A percentile compares a stretch with the other conserved stretches of the same genome.
These are phyloP conservation scores for Trametes gibbosa DNA, from an alignment of 768 basidiomycete species.

Conservation along the genomic window DNA sequence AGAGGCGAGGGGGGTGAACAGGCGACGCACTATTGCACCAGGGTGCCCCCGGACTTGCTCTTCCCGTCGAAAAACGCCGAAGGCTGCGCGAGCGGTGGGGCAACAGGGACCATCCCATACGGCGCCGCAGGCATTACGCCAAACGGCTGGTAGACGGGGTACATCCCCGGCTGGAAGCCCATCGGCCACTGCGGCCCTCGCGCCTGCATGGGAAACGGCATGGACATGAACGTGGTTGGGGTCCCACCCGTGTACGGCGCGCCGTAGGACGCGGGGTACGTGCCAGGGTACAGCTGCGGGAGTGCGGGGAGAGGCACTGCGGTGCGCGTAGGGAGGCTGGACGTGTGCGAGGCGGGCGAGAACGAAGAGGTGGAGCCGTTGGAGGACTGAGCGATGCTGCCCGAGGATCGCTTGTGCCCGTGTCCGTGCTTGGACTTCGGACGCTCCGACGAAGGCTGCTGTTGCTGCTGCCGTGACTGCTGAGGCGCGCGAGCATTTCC, in stretches of 20 bases:
- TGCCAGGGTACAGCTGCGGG: background rate
- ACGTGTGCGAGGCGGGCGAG: slow-evolving; percentile 5
- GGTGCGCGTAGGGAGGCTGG: background rate
- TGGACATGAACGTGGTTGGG: slow-evolving; percentile 13
- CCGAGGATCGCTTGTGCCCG: slow-evolving; percentile 22
- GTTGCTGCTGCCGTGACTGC: background rate
- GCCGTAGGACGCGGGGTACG: slow-evolving; percentile 4
- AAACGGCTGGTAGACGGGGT: slow-evolving; percentile 14
- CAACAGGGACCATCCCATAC: slow-evolving; percentile 14
- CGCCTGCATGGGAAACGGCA: slow-evolving; percentile 14
- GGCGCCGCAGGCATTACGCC: slow-evolving; percentile 9
- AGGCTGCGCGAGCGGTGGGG: slow-evolving; percentile 1
- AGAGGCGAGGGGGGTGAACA: background rate
- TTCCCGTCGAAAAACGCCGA: slow-evolving; percentile 12
- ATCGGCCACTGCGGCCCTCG: slow-evolving; percentile 12
- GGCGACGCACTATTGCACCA: slow-evolving; percentile 9
- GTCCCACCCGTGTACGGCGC: slow-evolving; percentile 1
- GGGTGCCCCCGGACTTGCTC: slow-evolving; percentile 6
- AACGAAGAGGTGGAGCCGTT: slow-evolving; percentile 1
- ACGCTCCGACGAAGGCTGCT: background rate
- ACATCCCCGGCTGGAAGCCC: slow-evolving; percentile 17
- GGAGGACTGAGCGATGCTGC: slow-evolving; percentile 10
- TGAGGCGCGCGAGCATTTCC: background rate
- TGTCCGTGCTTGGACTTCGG: slow-evolving; percentile 9
- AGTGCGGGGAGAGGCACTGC: background rate